These are phyloP conservation scores for Pelargonium australe DNA, from an alignment of 441 rosid species.

Conservation along the genomic window DNA sequence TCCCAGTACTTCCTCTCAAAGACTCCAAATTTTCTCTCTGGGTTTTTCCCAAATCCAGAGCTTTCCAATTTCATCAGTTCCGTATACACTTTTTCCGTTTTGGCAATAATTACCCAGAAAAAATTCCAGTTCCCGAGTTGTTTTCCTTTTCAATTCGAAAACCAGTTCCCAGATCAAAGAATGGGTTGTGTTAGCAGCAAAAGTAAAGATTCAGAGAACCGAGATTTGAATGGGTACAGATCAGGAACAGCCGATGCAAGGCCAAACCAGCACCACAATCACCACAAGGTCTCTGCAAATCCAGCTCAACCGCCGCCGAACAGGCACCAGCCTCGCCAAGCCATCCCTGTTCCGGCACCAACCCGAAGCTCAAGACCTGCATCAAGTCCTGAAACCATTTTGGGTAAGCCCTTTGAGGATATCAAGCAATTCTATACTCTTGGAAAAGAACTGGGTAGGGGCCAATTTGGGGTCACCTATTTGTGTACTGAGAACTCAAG, in stretches of 20 bases:
- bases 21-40: no score
- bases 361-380: slow-evolving; percentile 12
- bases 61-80: neutral
- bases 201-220: neutral
- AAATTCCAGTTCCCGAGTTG: neutral
- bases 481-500: slow-evolving; percentile 76
- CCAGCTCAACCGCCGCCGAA: neutral
- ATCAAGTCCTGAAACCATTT: slow-evolving; percentile 40
- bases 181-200: slow-evolving; percentile 6
- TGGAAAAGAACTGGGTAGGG: slow-evolving; percentile 80
- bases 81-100: neutral
- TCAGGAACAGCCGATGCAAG: neutral
- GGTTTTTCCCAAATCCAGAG: neutral
- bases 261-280: neutral
- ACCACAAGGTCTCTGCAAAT: neutral
- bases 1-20: no score
- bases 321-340: slow-evolving; percentile 16
- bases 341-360: slow-evolving; percentile 10
- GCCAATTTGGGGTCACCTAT: slow-evolving; percentile 84
- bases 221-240: neutral
- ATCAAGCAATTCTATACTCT: slow-evolving; percentile 46
- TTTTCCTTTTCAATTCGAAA: neutral
- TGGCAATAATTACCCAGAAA: neutral
- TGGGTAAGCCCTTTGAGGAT: slow-evolving; percentile 75
- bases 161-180: neutral